Conservation (phyloP, 441 rosid species). For the Aquilaria agallochum region DNA sequence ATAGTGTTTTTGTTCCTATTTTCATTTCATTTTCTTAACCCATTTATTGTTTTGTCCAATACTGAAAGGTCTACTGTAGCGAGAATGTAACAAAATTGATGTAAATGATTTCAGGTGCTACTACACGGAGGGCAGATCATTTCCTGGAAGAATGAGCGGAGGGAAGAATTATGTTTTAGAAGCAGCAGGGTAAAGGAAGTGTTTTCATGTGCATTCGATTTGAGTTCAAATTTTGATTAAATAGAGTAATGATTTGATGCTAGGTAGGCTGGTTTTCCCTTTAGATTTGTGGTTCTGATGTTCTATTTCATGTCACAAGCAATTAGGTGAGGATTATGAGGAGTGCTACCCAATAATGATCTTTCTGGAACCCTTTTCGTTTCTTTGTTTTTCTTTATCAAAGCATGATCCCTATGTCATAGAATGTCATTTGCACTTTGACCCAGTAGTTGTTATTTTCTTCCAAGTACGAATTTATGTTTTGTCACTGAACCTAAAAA, state of each 20-base stretch:
- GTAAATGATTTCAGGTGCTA: constrained; percentile 63
- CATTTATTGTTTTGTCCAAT: too few relatives aligned
- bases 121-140: constrained; percentile 83
- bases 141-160: constrained; percentile 91
- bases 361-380: background rate
- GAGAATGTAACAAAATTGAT: background rate
- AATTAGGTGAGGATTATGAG: too few relatives aligned
- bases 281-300: too few relatives aligned
- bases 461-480: too few relatives aligned
- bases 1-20: too few relatives aligned
- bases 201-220: background rate
- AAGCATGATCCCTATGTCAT: background rate
- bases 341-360: background rate
- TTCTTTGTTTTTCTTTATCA: background rate
- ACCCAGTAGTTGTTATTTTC: too few relatives aligned
- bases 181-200: constrained; percentile 69
- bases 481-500: too few relatives aligned
- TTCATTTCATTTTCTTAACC: too few relatives aligned
- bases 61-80: too few relatives aligned
- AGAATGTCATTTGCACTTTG: too few relatives aligned
- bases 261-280: too few relatives aligned
- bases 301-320: too few relatives aligned
- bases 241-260: background rate
- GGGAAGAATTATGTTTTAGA: constrained; percentile 80
- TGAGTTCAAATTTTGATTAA: background rate